Percentiles rank a stretch among this genome's conserved stretches.
phyloP scores from a whole-genome alignment of 2,329 filamentous ascomycete species.

The Graphiopsis chlorocephala region DNA sequence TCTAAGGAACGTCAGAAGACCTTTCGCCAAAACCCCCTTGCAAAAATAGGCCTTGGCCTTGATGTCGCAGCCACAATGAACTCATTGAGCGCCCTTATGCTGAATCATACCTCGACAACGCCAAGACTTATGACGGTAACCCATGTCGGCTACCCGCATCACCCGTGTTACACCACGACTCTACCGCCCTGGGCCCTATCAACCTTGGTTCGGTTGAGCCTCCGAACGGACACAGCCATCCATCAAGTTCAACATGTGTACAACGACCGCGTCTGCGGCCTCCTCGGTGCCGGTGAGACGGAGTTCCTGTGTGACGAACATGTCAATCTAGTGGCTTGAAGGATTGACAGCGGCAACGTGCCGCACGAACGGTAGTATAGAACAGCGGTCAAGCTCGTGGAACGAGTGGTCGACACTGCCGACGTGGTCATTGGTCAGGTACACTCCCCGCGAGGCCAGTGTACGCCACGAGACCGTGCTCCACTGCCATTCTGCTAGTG shows the following conservation, averaged over 20 bases:
- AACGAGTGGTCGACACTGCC: not conserved
- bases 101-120: not conserved
- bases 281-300: not conserved
- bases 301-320: constrained; percentile 4
- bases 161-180: not conserved
- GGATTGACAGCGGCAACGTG: constrained; percentile 17
- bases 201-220: constrained; percentile 9
- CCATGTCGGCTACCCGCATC: constrained; percentile 3
- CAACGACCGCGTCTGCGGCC: constrained; percentile 1
- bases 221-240: not conserved
- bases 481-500: not conserved
- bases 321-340: constrained; percentile 17
- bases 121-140: not conserved
- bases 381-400: constrained; percentile 15
- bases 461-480: constrained; percentile 5
- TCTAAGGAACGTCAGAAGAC: not conserved
- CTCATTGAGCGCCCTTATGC: not conserved
- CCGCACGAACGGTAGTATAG: constrained; percentile 11
- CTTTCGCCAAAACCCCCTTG: not conserved
- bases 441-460: not conserved
- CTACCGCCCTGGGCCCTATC: not conserved
- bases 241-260: not conserved
- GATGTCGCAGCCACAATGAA: not conserved
- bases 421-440: constrained; percentile 5
- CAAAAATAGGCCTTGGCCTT: not conserved